A percentile compares a stretch with the other conserved stretches of the same genome.
These are phyloP conservation scores for Botryotinia narcissicola DNA, from an alignment of 2,329 filamentous ascomycete species.

Conservation along the genomic window DNA sequence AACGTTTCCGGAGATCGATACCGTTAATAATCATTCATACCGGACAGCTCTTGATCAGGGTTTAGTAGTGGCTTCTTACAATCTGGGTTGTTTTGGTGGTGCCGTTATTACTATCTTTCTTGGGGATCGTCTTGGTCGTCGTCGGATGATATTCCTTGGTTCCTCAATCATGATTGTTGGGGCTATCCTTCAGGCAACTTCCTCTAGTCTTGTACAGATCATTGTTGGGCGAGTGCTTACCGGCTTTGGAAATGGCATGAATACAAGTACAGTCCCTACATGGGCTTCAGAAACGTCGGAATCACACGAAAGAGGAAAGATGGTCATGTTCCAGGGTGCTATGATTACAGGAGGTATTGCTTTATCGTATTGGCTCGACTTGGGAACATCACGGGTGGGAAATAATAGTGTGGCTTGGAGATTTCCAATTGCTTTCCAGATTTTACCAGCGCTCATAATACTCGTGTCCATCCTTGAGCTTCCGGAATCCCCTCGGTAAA, in stretches of 20 bases:
- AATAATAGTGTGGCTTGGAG: conserved; percentile 18
- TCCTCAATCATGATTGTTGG: conserved; percentile 32
- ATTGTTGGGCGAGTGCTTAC: conserved; percentile 67
- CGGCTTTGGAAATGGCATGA: conserved; percentile 69
- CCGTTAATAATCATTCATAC: conserved; percentile 11
- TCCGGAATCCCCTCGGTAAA: conserved; percentile 38
- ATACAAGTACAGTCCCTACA: conserved; percentile 44
- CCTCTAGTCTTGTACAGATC: conserved; percentile 53
- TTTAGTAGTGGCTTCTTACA: conserved; percentile 36
- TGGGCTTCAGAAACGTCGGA: conserved; percentile 24
- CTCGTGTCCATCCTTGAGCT: conserved; percentile 29
- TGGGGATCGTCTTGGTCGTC: conserved; percentile 42
- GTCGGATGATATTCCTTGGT: conserved; percentile 32
- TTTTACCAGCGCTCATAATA: conserved; percentile 17
- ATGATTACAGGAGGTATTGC: conserved; percentile 20
- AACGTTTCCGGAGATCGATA: conserved; percentile 24
- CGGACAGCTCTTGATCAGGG: conserved; percentile 19
- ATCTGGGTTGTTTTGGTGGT: conserved; percentile 49
- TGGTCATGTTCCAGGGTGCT: conserved; percentile 23
- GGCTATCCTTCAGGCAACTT: conserved; percentile 39
- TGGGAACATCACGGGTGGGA: conserved; percentile 14
- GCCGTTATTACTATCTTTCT: conserved; percentile 37
- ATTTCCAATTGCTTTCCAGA: conserved; percentile 23
- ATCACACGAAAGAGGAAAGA: conserved; percentile 21
- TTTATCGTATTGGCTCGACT: conserved; percentile 22